Conservation (phyloP, 169 alveolate species). For the Cryptosporidium ryanae region DNA sequence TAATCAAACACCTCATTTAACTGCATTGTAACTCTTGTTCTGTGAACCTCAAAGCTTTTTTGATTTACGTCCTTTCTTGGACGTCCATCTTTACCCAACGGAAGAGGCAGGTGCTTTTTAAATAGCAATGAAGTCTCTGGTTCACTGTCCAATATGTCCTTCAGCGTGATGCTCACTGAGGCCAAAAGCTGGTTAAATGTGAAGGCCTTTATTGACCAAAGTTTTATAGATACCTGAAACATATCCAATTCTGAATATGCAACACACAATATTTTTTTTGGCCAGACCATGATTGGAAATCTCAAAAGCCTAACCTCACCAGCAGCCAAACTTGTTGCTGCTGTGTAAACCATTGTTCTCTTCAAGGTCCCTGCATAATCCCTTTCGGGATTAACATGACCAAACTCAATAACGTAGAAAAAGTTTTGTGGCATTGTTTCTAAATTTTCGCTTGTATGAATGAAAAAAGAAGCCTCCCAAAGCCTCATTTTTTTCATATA, state of each 20-base stretch:
- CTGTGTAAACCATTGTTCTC: conserved; percentile 63
- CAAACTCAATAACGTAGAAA: conserved; percentile 68
- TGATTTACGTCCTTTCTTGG: conserved; percentile 68
- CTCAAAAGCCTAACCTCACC: conserved; percentile 41
- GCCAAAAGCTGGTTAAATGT: conserved; percentile 84
- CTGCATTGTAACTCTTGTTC: conserved; percentile 78
- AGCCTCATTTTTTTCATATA: conserved; percentile 57
- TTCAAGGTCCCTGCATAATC: conserved; percentile 46
- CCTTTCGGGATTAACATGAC: conserved; percentile 72
- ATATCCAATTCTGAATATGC: conserved; percentile 85
- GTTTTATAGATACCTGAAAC: conserved; percentile 81
- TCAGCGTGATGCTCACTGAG: conserved; percentile 80
- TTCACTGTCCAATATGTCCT: conserved; percentile 82
- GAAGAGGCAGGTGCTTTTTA: conserved; percentile 78
- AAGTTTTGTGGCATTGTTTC: conserved; percentile 57
- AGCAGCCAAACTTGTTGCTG: conserved; percentile 44
- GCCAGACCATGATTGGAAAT: conserved; percentile 79
- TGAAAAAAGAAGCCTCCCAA: conserved; percentile 69
- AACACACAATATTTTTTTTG: conserved; percentile 78
- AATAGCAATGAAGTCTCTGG: conserved; percentile 82
- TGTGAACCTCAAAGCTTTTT: conserved; percentile 80
- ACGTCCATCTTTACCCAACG: conserved; percentile 67
- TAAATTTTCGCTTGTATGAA: conserved; percentile 59
- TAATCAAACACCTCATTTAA: conserved; percentile 78
- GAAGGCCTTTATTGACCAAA: conserved; percentile 84